These are phyloP conservation scores for Myxozyma monticola DNA, from an alignment of 805 yeast genomes.

Conservation along the genomic window DNA sequence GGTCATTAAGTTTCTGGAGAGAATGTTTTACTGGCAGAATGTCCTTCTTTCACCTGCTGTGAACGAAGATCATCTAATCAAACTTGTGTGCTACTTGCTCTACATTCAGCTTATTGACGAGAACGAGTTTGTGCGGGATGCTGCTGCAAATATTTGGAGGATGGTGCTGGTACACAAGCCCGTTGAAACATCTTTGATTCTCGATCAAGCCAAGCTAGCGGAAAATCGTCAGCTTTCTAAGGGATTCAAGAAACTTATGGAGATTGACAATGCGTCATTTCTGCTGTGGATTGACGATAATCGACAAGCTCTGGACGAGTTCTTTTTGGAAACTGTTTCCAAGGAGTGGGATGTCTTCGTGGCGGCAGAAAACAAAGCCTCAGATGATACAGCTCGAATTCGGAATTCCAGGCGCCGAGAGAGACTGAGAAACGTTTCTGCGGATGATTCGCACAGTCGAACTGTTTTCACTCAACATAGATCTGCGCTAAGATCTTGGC, in stretches of 20 bases:
- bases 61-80: constrained; percentile 23
- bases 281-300: constrained; percentile 23
- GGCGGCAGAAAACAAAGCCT: constrained; percentile 15
- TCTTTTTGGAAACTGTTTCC: constrained; percentile 20
- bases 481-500: constrained; percentile 31
- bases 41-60: constrained; percentile 28
- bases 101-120: constrained; percentile 19
- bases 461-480: constrained; percentile 21
- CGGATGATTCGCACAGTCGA: constrained; percentile 19
- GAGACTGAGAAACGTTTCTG: constrained; percentile 11
- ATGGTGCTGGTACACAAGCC: constrained; percentile 29
- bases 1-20: constrained; percentile 22
- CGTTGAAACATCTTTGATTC: constrained; percentile 22
- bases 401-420: constrained; percentile 21
- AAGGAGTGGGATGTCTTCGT: constrained; percentile 30
- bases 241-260: constrained; percentile 24
- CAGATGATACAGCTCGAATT: constrained; percentile 17
- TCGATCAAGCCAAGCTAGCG: constrained; percentile 23
- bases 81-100: constrained; percentile 24
- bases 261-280: constrained; percentile 24
- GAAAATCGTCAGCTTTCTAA: constrained; percentile 17
- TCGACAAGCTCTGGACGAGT: constrained; percentile 20
- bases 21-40: constrained; percentile 31
- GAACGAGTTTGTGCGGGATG: constrained; percentile 15
- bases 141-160: constrained; percentile 28